phyloP scores from a whole-genome alignment of 2,329 filamentous ascomycete genomes.

The Phyllosticta citrichinensis region DNA sequence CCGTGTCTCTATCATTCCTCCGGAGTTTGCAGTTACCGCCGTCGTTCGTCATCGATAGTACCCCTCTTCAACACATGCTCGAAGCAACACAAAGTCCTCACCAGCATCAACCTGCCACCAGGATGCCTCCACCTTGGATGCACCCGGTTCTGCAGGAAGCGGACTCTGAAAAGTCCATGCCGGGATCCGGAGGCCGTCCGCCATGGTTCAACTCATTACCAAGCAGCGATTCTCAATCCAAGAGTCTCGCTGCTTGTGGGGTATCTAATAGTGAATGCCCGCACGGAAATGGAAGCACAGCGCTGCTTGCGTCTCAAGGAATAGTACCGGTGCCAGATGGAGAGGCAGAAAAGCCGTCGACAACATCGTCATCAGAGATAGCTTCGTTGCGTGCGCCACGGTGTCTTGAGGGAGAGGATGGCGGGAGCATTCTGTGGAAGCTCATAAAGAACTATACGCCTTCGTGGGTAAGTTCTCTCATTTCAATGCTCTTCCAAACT shows the following conservation, averaged over 20 bases:
- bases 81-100: background rate
- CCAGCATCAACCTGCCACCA: background rate
- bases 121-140: constrained; percentile 8
- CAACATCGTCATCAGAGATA: constrained; percentile 1
- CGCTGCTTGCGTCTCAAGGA: background rate
- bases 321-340: background rate
- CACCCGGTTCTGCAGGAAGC: constrained; percentile 2
- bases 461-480: constrained; percentile 17
- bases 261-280: background rate
- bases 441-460: constrained; percentile 28
- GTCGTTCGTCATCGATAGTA: background rate
- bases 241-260: background rate
- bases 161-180: background rate
- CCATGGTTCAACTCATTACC: constrained; percentile 3
- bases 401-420: background rate
- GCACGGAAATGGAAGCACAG: constrained; percentile 5
- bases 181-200: background rate
- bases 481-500: background rate
- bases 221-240: background rate
- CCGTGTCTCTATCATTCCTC: background rate
- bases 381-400: background rate
- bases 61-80: background rate
- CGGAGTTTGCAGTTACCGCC: background rate
- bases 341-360: constrained; percentile 4
- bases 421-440: constrained; percentile 3